Base-by-base conservation (phyloP, 768 basidiomycete genomes). In the Amanita molliuscula region DNA sequence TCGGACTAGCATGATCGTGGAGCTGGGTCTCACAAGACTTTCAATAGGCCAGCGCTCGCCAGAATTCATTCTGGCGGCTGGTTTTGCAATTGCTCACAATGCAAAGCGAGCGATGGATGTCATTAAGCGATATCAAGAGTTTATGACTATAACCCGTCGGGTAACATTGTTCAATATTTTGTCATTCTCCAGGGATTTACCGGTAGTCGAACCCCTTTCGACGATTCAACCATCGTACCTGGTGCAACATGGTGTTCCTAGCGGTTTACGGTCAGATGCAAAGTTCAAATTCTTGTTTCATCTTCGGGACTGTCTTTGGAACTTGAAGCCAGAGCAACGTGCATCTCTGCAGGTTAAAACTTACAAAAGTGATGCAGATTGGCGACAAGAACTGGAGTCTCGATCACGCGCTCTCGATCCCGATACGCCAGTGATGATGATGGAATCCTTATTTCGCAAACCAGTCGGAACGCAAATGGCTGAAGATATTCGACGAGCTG, bases 221-320 rank as follows among this genome's bases (percentile, higher is more conserved):
- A 79, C 86, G 28, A 88, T 81, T 26, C 88, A 91, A 43, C 86
- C 88, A 5, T 91, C 89, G 2, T 89, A 79, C 59, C 73, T 94
- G 29, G 78, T 93, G 21, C 88, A 88, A 59, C 77, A 72, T 40
- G 89, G 89, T 4, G 63, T 73, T 7, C 84, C 88, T 6, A 76
- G 84, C 41, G 61, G 71, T 31, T 61, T 90, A 44, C 84, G 92
- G 21, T 76, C 75, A 21, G 82, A 88, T 54, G 65, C 76, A 0
- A 72, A 75, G 1, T 92, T 91, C 72, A 82, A 80, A 56, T 78
- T 94, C 46, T 66, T 94, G 18, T 81, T 86, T 53, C 83, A 90
- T 58, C 72, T 95, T 23, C 82, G 92, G 37, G 76, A 79, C 55
- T 78, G 76, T 59, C 61, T 86, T 11, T 73, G 78, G 63, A 65